Percentiles rank a stretch among this genome's conserved stretches.
Evolutionary conservation across 805 yeast species (phyloP).

Genomic region (Teunomyces atbi): DNA sequence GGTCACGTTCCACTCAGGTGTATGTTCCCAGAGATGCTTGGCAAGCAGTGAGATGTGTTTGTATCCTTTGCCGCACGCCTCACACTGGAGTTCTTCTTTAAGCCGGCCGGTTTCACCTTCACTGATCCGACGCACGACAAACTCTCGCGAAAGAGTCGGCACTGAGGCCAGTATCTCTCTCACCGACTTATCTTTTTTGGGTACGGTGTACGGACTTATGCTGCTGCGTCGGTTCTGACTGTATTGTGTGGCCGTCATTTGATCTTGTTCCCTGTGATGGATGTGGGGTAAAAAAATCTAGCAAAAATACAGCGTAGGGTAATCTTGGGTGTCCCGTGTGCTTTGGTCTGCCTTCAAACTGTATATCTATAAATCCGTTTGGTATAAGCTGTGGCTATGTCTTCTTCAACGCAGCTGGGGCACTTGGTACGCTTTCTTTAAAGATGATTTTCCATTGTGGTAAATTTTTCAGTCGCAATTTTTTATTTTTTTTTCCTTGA

Average conservation of each 20-base stretch:
- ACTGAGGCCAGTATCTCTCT: constrained; percentile 22
- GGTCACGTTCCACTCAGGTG: constrained; percentile 91
- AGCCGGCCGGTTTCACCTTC: constrained; percentile 86
- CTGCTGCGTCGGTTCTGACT: constrained; percentile 1
- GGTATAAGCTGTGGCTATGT: neutral
- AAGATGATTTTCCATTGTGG: neutral
- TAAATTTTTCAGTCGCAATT: neutral
- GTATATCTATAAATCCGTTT: no score
- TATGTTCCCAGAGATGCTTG: constrained; percentile 90
- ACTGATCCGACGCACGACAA: constrained; percentile 77
- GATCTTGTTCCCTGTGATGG: no score
- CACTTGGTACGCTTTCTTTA: neutral
- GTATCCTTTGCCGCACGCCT: constrained; percentile 89
- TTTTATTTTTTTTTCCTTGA: neutral
- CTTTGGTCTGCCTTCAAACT: no score
- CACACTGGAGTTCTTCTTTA: constrained; percentile 82
- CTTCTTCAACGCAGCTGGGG: neutral
- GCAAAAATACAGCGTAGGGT: no score
- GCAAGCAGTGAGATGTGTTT: constrained; percentile 87
- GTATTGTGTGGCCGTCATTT: neutral
- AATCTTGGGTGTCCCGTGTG: no score
- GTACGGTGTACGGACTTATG: neutral
- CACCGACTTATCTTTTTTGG: neutral
- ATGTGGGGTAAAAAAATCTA: neutral
- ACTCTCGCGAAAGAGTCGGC: constrained; percentile 57